Percentiles rank a stretch among this genome's conserved stretches.
These are phyloP conservation scores for Penicillium manginii DNA, from an alignment of 495 filamentous ascomycete genomes.

Conservation along the genomic window DNA sequence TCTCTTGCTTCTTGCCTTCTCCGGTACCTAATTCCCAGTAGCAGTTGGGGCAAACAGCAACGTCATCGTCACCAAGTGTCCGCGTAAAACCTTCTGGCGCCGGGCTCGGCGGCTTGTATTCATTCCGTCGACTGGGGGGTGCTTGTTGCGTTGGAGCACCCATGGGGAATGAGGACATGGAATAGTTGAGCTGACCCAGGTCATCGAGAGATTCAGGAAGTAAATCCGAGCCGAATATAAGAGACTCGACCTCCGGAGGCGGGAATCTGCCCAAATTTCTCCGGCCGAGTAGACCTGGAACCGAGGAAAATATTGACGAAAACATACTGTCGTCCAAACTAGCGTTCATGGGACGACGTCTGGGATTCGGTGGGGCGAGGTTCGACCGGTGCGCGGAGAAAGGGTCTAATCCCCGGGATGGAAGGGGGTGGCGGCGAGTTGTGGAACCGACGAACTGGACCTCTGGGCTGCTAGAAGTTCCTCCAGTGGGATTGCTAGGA, in stretches of 20 bases:
- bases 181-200: slow-evolving; percentile 24
- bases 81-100: slow-evolving; percentile 67
- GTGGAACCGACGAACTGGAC: slow-evolving; percentile 43
- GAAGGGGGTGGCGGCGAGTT: slow-evolving; percentile 16
- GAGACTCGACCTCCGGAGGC: background rate
- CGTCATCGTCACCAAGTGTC: slow-evolving; percentile 61
- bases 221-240: background rate
- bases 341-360: background rate
- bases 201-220: background rate
- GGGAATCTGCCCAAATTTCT: background rate
- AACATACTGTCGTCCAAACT: background rate
- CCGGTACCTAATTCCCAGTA: slow-evolving; percentile 67
- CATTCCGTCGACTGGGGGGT: slow-evolving; percentile 37
- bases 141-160: slow-evolving; percentile 17
- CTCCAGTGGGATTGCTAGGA: slow-evolving; percentile 17
- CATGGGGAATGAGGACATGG: slow-evolving; percentile 28
- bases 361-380: background rate
- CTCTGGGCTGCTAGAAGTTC: slow-evolving; percentile 39
- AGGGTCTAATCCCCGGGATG: background rate
- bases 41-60: slow-evolving; percentile 74
- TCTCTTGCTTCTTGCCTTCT: slow-evolving; percentile 62
- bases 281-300: background rate
- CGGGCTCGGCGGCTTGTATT: slow-evolving; percentile 62
- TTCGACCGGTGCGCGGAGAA: background rate
- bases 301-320: background rate